Evolutionary conservation across 805 yeast genomes (phyloP).

Genomic region (Pichia nakasei): DNA sequence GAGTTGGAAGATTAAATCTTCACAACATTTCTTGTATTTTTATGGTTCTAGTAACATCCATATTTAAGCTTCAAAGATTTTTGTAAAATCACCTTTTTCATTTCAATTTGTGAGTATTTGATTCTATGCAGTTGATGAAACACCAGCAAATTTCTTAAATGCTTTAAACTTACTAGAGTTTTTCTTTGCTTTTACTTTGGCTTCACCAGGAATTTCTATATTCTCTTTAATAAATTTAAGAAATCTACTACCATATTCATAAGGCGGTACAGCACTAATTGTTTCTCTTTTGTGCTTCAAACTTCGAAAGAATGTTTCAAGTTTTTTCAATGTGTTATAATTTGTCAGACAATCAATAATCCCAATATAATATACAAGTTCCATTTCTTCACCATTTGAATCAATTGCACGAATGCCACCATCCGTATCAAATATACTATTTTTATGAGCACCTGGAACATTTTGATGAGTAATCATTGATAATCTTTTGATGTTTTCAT

Average conservation of each 20-base stretch:
- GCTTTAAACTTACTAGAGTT: neutral
- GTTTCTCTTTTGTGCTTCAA: slow-evolving; percentile 56
- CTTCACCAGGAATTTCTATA: slow-evolving; percentile 9
- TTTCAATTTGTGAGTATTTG: neutral
- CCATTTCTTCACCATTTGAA: slow-evolving; percentile 47
- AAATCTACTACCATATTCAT: slow-evolving; percentile 85
- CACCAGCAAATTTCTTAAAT: neutral
- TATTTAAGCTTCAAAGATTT: neutral
- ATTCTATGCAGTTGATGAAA: neutral
- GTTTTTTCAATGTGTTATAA: slow-evolving; percentile 59
- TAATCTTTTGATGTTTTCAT: slow-evolving; percentile 18
- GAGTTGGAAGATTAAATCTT: neutral
- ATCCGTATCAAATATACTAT: slow-evolving; percentile 30
- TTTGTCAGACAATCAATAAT: slow-evolving; percentile 89
- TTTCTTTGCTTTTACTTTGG: neutral
- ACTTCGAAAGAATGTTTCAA: slow-evolving; percentile 83
- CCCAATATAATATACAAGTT: slow-evolving; percentile 79
- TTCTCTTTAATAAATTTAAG: slow-evolving; percentile 45
- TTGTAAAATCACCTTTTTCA: neutral
- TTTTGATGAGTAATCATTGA: slow-evolving; percentile 17
- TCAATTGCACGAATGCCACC: slow-evolving; percentile 80
- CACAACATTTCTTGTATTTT: neutral
- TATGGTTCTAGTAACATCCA: no score
- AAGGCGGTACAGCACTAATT: slow-evolving; percentile 85
- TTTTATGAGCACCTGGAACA: slow-evolving; percentile 5